Conservation (phyloP, 139 green algal genomes). For the Mesotaenium endlicherianum region DNA sequence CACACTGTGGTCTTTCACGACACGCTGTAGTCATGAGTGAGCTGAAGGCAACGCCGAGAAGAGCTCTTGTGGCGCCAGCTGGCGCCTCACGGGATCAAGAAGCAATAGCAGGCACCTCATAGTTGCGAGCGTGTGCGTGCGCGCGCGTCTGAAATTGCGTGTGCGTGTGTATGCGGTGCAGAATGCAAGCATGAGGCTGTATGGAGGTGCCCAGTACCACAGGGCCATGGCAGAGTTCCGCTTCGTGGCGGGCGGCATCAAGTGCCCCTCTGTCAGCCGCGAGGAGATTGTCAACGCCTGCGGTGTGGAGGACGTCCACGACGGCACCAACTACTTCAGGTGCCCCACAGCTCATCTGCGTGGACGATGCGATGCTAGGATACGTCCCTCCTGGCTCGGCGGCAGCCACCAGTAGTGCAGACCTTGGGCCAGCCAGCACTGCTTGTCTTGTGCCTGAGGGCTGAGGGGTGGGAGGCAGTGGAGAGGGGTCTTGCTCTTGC, state of each 20-base stretch:
- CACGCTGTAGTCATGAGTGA: no score
- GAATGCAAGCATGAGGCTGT: conserved; percentile 91
- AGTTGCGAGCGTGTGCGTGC: not conserved
- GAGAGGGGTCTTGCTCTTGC: no score
- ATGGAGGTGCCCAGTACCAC: conserved; percentile 93
- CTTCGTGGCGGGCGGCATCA: conserved; percentile 60
- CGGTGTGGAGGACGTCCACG: conserved; percentile 91
- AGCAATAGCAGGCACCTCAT: not conserved
- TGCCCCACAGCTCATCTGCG: no score
- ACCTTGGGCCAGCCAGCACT: no score
- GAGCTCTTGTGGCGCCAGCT: no score
- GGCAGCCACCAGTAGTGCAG: no score
- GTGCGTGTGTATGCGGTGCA: conserved; percentile 46
- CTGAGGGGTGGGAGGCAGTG: no score
- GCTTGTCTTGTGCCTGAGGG: no score
- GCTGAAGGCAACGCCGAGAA: no score
- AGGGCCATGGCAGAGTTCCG: conserved; percentile 87
- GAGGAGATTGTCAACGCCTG: conserved; percentile 96
- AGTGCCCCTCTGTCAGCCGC: conserved; percentile 71
- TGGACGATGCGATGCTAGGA: no score
- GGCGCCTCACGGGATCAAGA: no score
- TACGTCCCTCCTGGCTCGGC: no score
- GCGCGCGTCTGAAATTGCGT: not conserved
- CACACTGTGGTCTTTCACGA: not conserved
- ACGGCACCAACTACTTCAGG: conserved; percentile 91